phyloP scores from a whole-genome alignment of 2,329 filamentous ascomycete genomes.

The Claviceps lovelessii region DNA sequence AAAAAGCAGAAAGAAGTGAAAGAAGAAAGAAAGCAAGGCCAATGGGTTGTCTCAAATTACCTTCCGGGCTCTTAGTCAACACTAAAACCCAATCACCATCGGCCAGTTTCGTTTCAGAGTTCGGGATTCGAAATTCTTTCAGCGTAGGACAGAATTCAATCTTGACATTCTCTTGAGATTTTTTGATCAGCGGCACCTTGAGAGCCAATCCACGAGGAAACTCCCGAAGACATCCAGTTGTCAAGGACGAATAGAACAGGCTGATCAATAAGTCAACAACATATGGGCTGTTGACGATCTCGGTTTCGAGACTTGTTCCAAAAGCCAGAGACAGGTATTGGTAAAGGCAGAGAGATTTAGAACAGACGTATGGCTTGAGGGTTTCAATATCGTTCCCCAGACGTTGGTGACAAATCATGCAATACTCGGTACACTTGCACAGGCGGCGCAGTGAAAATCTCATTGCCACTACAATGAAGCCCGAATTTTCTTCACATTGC shows the following conservation, averaged over 20 bases:
- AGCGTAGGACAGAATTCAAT: background rate
- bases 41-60: background rate
- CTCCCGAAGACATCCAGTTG: slow-evolving; percentile 23
- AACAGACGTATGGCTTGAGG: slow-evolving; percentile 69
- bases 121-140: background rate
- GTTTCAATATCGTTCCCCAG: slow-evolving; percentile 51
- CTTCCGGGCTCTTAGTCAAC: background rate
- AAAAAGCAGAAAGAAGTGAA: background rate
- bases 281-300: slow-evolving; percentile 62
- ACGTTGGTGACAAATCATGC: slow-evolving; percentile 66
- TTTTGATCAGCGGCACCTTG: slow-evolving; percentile 14
- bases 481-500: slow-evolving; percentile 21
- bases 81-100: slow-evolving; percentile 2
- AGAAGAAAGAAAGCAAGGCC: background rate
- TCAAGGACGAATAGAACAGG: slow-evolving; percentile 57
- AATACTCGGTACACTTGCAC: slow-evolving; percentile 71
- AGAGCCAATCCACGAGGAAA: slow-evolving; percentile 29
- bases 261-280: slow-evolving; percentile 76
- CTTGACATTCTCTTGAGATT: background rate
- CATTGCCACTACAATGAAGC: slow-evolving; percentile 45
- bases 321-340: slow-evolving; percentile 82
- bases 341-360: slow-evolving; percentile 60
- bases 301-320: slow-evolving; percentile 72
- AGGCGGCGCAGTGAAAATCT: slow-evolving; percentile 68
- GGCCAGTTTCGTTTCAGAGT: background rate